These are phyloP conservation scores for Scutellospora calospora DNA, from an alignment of 371 early-diverging fungal species.

Conservation along the genomic window DNA sequence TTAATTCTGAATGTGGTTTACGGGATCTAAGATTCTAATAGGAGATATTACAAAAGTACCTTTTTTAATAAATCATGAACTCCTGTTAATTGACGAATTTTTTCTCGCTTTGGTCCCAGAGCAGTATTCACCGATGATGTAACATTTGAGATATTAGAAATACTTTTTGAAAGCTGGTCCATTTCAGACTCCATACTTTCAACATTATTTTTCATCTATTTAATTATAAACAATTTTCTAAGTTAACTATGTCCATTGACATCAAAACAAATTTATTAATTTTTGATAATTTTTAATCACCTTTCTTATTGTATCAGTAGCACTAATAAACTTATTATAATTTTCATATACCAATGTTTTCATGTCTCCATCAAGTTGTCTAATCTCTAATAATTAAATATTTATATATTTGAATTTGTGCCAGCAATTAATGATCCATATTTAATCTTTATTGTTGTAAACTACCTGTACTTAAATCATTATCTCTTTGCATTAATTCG, in stretches of 20 bases:
- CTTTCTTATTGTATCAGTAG: slow-evolving; percentile 89
- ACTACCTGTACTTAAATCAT: slow-evolving; percentile 75
- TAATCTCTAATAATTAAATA: slow-evolving; percentile 62
- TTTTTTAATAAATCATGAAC: slow-evolving; percentile 77
- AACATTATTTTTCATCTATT: slow-evolving; percentile 80
- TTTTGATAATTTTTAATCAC: slow-evolving; percentile 46
- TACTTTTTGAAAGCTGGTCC: slow-evolving; percentile 72
- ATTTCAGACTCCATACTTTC: slow-evolving; percentile 85
- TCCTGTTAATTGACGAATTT: slow-evolving; percentile 78
- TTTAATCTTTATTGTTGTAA: neutral
- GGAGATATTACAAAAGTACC: neutral
- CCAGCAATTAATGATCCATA: neutral
- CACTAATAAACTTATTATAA: slow-evolving; percentile 94
- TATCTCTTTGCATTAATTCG: slow-evolving; percentile 77
- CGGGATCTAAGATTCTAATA: neutral
- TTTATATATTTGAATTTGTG: neutral
- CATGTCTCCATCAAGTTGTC: slow-evolving; percentile 94
- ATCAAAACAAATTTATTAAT: neutral
- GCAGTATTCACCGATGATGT: slow-evolving; percentile 63
- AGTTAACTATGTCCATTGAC: neutral
- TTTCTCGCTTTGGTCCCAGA: slow-evolving; percentile 71
- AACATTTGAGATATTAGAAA: slow-evolving; percentile 69
- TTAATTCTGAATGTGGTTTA: neutral
- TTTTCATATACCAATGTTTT: slow-evolving; percentile 97
- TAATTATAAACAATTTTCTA: neutral